Evolutionary conservation across 2,329 filamentous ascomycete species (phyloP).

Genomic region (Thermothelomyces thermophilus): DNA sequence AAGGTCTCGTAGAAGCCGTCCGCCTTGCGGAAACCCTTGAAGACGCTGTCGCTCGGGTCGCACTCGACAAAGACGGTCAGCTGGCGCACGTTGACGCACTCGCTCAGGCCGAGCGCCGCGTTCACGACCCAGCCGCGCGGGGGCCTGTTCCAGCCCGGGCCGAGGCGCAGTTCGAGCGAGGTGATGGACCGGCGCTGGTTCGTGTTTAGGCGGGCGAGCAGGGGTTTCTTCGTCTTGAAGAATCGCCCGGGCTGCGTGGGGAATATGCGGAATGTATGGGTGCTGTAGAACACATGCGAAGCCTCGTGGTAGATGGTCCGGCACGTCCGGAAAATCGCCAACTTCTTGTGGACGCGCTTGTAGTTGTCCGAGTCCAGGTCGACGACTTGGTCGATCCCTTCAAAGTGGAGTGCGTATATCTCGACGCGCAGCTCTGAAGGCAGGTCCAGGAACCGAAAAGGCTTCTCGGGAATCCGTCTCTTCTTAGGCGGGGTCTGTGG

Average conservation of each 20-base stretch:
- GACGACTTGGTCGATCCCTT: constrained; percentile 45
- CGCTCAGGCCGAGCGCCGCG: constrained; percentile 53
- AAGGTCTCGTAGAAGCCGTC: constrained; percentile 67
- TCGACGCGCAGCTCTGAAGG: constrained; percentile 64
- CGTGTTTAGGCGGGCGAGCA: constrained; percentile 59
- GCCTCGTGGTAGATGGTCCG: constrained; percentile 57
- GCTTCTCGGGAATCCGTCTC: constrained; percentile 29
- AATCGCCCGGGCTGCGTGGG: constrained; percentile 57
- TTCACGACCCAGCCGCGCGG: constrained; percentile 66
- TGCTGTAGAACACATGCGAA: constrained; percentile 58
- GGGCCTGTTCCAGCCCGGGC: constrained; percentile 65
- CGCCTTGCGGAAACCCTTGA: constrained; percentile 59
- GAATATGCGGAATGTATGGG: constrained; percentile 58
- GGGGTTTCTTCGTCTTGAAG: constrained; percentile 66
- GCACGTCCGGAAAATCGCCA: constrained; percentile 56
- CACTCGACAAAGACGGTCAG: constrained; percentile 65
- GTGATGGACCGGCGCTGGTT: constrained; percentile 55
- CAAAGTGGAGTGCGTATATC: constrained; percentile 60
- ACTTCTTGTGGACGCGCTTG: constrained; percentile 51
- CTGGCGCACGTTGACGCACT: constrained; percentile 52
- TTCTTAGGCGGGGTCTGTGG: constrained; percentile 13
- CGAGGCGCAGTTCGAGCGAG: constrained; percentile 62
- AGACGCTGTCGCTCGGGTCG: constrained; percentile 62
- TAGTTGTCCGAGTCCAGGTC: constrained; percentile 64
- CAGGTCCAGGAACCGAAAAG: constrained; percentile 60